phyloP scores from a whole-genome alignment of 169 alveolate genomes.

The Cyclospora cayetanensis region DNA sequence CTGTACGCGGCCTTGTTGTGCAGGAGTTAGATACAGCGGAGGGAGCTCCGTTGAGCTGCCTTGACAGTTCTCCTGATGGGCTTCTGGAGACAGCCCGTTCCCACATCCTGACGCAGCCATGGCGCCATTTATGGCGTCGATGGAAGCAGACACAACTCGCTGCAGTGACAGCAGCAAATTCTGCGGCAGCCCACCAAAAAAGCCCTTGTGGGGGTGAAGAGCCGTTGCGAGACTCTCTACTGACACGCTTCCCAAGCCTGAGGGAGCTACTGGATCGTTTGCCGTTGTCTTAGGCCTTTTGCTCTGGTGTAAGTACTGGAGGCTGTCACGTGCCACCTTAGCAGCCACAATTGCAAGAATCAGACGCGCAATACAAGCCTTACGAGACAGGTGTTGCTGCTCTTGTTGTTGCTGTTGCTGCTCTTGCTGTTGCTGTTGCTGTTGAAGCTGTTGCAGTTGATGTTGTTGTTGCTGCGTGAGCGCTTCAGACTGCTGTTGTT shows the following conservation, averaged over 20 bases:
- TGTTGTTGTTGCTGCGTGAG: background rate
- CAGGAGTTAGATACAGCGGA: background rate
- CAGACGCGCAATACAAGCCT: constrained; percentile 8
- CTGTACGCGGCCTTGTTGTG: background rate
- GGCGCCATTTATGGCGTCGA: constrained; percentile 22
- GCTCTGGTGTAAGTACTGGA: background rate
- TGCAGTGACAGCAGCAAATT: constrained; percentile 44
- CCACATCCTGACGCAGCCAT: constrained; percentile 12
- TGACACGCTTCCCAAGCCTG: constrained; percentile 8
- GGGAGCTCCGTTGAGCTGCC: background rate
- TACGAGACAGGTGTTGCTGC: background rate
- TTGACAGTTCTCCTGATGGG: too few species aligned
- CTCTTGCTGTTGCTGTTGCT: background rate
- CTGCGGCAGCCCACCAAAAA: background rate
- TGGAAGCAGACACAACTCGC: constrained; percentile 5
- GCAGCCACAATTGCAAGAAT: constrained; percentile 4
- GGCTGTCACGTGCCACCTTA: background rate
- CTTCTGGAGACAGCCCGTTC: background rate
- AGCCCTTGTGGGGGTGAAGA: background rate
- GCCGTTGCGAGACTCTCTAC: constrained; percentile 23
- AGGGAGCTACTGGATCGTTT: background rate
- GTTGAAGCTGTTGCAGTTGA: background rate
- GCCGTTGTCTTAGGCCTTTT: background rate
- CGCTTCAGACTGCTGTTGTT: too few species aligned
- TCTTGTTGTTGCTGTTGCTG: constrained; percentile 31